Conservation (phyloP, 2,329 filamentous ascomycete species). For the Diaporthe aspalathi region DNA sequence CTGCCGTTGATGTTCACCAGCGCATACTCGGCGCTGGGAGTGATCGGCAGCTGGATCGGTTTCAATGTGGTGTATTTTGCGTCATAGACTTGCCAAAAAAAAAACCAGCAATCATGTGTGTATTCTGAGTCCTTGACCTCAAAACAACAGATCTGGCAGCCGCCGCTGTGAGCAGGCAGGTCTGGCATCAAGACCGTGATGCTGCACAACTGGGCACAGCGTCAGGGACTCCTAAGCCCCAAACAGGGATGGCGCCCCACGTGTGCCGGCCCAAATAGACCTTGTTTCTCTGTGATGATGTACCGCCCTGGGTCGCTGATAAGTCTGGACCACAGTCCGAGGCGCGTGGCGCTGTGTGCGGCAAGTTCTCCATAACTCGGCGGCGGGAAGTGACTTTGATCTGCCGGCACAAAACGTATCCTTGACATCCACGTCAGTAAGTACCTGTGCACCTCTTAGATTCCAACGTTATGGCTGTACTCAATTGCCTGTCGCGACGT, state of each 20-base stretch:
- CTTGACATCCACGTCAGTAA: constrained; percentile 29
- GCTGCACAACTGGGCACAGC: background rate
- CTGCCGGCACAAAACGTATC: constrained; percentile 2
- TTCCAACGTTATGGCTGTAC: background rate
- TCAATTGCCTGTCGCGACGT: constrained; percentile 10
- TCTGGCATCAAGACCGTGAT: background rate
- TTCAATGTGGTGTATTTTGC: constrained; percentile 93
- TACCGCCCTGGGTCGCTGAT: constrained; percentile 31
- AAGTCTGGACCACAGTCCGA: constrained; percentile 20
- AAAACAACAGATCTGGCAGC: background rate
- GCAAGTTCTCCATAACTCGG: constrained; percentile 29
- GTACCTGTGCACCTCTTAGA: constrained; percentile 21
- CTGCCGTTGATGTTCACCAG: constrained; percentile 97
- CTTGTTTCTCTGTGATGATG: constrained; percentile 7
- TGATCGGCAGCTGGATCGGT: constrained; percentile 94
- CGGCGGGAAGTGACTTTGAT: constrained; percentile 24
- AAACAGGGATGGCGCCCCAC: constrained; percentile 24
- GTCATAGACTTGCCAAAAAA: constrained; percentile 50
- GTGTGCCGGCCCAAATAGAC: constrained; percentile 22
- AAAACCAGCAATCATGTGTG: background rate
- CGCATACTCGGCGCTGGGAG: constrained; percentile 92
- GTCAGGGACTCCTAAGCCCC: background rate
- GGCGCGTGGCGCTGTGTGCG: background rate
- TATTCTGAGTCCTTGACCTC: background rate
- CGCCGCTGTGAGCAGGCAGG: background rate